These are phyloP conservation scores for Pleurotus eryngii DNA, from an alignment of 768 basidiomycete genomes.

Conservation along the genomic window DNA sequence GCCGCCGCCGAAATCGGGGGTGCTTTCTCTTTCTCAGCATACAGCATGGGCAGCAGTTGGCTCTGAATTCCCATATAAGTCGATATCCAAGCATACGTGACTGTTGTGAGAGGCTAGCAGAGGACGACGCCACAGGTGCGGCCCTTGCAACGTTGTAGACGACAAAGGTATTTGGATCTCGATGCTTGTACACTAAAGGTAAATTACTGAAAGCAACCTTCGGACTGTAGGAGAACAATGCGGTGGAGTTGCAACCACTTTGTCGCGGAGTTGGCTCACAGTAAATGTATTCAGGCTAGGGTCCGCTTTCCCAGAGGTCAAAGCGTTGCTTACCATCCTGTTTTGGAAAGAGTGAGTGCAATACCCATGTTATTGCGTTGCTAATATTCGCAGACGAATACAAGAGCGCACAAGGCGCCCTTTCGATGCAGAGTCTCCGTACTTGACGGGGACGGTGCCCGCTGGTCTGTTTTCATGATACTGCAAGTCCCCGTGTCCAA, in stretches of 20 bases:
- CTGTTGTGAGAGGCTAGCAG: not conserved
- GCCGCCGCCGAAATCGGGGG: too few relatives aligned
- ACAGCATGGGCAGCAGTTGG: not conserved
- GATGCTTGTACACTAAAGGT: not conserved
- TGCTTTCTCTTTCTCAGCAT: not conserved
- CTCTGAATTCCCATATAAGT: not conserved
- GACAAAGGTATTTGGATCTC: constrained; percentile 3
- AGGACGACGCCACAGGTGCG: not conserved
- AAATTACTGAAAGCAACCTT: not conserved
- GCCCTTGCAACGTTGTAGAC: constrained; percentile 7
- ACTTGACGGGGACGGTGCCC: not conserved
- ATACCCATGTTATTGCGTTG: not conserved
- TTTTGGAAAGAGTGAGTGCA: not conserved
- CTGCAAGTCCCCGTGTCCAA: not conserved
- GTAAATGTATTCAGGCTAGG: not conserved
- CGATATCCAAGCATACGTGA: constrained; percentile 1
- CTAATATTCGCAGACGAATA: not conserved
- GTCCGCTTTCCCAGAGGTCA: constrained; percentile 5
- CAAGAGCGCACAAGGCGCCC: not conserved
- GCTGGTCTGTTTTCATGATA: not conserved
- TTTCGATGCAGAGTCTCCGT: not conserved
- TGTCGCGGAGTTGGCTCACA: not conserved
- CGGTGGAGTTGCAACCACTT: not conserved
- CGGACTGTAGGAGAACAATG: constrained; percentile 2
- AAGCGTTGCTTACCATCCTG: constrained; percentile 6